Evolutionary conservation across 306 rosid species (phyloP).

Genomic region (Prunus mongolica): DNA sequence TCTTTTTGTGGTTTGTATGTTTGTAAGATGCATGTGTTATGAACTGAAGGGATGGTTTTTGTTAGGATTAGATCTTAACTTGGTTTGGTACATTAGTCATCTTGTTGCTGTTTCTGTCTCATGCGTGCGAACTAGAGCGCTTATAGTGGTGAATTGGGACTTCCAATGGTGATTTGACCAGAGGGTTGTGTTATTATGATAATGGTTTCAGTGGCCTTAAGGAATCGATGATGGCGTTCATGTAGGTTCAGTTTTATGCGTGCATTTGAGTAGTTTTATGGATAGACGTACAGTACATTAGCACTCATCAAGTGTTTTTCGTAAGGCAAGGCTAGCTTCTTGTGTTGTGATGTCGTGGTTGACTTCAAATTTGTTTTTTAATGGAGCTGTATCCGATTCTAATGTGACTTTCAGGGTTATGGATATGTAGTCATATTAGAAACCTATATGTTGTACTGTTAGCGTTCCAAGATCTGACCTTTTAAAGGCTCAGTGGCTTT

Average conservation of each 20-base stretch:
- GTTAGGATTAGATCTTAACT: constrained; percentile 23
- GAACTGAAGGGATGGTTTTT: background rate
- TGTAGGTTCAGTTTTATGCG: background rate
- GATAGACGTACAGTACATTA: background rate
- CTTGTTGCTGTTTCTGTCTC: background rate
- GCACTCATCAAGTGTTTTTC: background rate
- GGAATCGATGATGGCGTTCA: background rate
- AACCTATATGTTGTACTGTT: background rate
- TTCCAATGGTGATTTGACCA: background rate
- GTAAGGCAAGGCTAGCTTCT: background rate
- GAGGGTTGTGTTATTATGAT: background rate
- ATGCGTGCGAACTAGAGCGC: too few relatives aligned
- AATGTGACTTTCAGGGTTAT: background rate
- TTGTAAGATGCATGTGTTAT: background rate
- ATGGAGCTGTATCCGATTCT: background rate
- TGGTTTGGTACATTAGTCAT: background rate
- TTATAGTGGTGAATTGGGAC: background rate
- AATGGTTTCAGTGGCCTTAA: background rate
- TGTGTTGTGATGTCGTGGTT: background rate
- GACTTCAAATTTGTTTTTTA: background rate
- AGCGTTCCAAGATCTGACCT: background rate
- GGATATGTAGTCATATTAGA: background rate
- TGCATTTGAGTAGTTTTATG: constrained; percentile 3
- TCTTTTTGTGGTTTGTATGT: background rate
- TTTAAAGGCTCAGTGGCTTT: background rate